Evolutionary conservation across 495 filamentous ascomycete species (phyloP).

Genomic region (Neurospora sp.): DNA sequence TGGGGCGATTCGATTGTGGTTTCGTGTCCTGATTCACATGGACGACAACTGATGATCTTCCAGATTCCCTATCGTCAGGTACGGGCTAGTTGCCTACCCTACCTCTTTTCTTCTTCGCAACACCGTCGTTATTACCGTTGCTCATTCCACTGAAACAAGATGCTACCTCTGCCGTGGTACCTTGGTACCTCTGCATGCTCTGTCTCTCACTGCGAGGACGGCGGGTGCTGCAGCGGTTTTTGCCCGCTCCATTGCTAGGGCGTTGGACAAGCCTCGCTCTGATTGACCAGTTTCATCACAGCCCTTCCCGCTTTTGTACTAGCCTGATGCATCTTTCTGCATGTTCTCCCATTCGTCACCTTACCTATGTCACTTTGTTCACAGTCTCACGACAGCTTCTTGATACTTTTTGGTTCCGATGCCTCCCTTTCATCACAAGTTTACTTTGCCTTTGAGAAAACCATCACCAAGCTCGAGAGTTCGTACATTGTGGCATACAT

Average conservation of each 20-base stretch:
- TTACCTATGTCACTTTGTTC: neutral
- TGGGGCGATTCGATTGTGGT: no score
- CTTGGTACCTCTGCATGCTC: neutral
- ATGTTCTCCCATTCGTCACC: conserved; percentile 6
- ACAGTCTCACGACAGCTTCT: neutral
- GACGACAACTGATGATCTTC: neutral
- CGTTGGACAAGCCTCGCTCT: conserved; percentile 15
- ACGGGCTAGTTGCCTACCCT: neutral
- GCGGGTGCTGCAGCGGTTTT: neutral
- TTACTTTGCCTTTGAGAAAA: neutral
- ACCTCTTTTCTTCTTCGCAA: neutral
- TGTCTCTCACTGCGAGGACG: neutral
- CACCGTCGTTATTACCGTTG: neutral
- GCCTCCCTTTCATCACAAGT: neutral
- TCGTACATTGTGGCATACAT: neutral
- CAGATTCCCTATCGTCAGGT: neutral
- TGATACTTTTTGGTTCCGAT: neutral
- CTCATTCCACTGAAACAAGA: neutral
- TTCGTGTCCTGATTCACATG: no score
- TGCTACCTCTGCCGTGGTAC: neutral
- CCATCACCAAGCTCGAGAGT: neutral
- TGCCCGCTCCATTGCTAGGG: conserved; percentile 3
- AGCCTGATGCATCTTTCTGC: conserved; percentile 6
- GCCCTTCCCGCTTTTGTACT: conserved; percentile 11
- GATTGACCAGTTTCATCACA: conserved; percentile 16